phyloP scores from a whole-genome alignment of 2,329 filamentous ascomycete genomes.

The Colletotrichum chlorophyti region DNA sequence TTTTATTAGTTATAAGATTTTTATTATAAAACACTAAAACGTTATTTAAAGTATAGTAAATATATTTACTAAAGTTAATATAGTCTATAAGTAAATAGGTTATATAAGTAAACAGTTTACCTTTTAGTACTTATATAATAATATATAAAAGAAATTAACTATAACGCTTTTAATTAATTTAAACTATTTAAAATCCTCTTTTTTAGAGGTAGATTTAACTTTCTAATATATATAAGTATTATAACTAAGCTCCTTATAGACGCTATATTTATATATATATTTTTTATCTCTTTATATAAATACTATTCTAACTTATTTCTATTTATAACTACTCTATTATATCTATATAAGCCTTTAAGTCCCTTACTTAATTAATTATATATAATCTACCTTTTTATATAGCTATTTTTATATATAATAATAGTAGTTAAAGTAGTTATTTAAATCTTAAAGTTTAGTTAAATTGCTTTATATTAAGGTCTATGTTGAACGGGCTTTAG shows the following conservation, averaged over 20 bases:
- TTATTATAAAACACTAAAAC: too few relatives aligned
- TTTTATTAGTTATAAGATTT: too few relatives aligned
- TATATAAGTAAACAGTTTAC: not conserved
- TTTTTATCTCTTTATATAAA: not conserved
- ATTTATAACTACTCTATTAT: not conserved
- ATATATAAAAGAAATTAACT: not conserved
- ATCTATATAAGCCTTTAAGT: not conserved
- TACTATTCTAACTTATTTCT: not conserved
- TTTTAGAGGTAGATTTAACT: not conserved
- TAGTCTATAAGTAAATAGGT: slow-evolving; percentile 2
- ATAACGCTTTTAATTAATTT: not conserved
- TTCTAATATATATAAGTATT: not conserved
- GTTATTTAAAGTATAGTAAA: too few relatives aligned
- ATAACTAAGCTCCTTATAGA: not conserved
- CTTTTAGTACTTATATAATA: not conserved
- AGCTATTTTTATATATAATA: too few relatives aligned
- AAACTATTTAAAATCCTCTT: not conserved
- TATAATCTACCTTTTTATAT: too few relatives aligned
- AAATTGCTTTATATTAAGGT: too few relatives aligned
- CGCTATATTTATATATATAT: not conserved
- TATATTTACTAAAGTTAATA: too few relatives aligned
- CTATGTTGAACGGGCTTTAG: too few relatives aligned
- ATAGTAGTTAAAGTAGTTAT: too few relatives aligned
- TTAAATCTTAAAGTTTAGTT: too few relatives aligned
- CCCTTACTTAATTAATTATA: not conserved